phyloP scores from a whole-genome alignment of 2,329 filamentous ascomycete genomes.

The Botrytis aclada region DNA sequence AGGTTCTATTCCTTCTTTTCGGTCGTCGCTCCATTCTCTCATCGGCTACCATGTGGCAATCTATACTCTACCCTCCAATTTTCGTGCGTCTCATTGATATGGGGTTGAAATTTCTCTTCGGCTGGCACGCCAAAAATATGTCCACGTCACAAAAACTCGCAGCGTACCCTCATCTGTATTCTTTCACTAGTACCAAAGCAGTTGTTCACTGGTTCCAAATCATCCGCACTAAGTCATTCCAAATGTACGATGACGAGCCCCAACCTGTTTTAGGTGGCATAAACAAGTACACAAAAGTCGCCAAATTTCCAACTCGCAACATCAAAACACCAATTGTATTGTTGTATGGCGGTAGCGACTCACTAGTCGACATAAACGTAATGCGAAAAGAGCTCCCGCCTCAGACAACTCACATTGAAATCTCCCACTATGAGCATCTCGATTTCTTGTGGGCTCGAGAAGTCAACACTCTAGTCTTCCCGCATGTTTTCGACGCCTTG shows the following conservation, averaged over 20 bases:
- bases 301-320: constrained; percentile 93
- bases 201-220: constrained; percentile 99
- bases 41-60: constrained; percentile 96
- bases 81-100: constrained; percentile 86
- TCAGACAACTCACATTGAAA: constrained; percentile 80
- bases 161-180: constrained; percentile 93
- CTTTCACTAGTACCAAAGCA: constrained; percentile 92
- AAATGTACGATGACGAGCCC: constrained; percentile 97
- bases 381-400: constrained; percentile 87
- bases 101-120: constrained; percentile 78
- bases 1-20: constrained; percentile 89
- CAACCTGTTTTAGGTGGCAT: constrained; percentile 69
- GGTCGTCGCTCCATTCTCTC: constrained; percentile 87
- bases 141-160: constrained; percentile 84
- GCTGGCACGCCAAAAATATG: constrained; percentile 86
- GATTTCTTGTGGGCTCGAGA: constrained; percentile 95
- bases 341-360: constrained; percentile 91
- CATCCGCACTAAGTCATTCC: constrained; percentile 91
- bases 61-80: constrained; percentile 88
- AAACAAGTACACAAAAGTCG: constrained; percentile 90
- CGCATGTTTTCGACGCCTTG: constrained; percentile 81
- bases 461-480: constrained; percentile 80
- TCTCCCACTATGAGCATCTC: constrained; percentile 92
- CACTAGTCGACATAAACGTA: constrained; percentile 85
- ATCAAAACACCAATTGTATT: constrained; percentile 95